A percentile compares a stretch with the other conserved stretches of the same genome.
These are phyloP conservation scores for Thinopyrum elongatum DNA, from an alignment of 176 grass and related monocot species.

Conservation along the genomic window DNA sequence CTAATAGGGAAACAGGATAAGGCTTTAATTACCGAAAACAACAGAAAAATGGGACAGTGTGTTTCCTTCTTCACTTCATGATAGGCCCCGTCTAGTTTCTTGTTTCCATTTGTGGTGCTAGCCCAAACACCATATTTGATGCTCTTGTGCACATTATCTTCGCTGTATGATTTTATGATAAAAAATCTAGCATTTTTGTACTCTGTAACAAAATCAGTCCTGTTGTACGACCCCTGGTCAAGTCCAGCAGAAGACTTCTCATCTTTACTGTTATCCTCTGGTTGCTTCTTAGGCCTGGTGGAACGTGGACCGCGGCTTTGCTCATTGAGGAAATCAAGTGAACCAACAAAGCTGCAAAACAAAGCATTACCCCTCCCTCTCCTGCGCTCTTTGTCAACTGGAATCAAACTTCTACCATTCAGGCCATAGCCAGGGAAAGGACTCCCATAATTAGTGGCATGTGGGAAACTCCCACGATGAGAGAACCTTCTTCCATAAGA, in stretches of 20 bases:
- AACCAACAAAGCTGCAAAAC: slow-evolving; percentile 67
- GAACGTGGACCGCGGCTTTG: slow-evolving; percentile 91
- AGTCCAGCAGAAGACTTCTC: slow-evolving; percentile 47
- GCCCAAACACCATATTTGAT: slow-evolving; percentile 99
- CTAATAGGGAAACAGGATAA: not conserved
- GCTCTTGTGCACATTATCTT: slow-evolving; percentile 99
- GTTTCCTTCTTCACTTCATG: slow-evolving; percentile 66
- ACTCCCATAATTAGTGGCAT: slow-evolving; percentile 45
- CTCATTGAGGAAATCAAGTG: slow-evolving; percentile 84
- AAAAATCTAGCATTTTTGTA: slow-evolving; percentile 87
- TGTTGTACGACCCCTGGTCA: slow-evolving; percentile 59
- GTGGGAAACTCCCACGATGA: slow-evolving; percentile 57
- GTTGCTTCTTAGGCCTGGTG: slow-evolving; percentile 65
- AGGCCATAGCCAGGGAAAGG: slow-evolving; percentile 51
- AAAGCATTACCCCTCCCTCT: slow-evolving; percentile 70
- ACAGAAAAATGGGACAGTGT: slow-evolving; percentile 67
- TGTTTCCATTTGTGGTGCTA: slow-evolving; percentile 94
- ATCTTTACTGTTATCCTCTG: slow-evolving; percentile 44
- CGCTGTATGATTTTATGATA: slow-evolving; percentile 97
- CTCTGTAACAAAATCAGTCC: slow-evolving; percentile 65
- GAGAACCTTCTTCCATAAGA: slow-evolving; percentile 57
- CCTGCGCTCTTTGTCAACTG: slow-evolving; percentile 58
- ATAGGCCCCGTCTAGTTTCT: slow-evolving; percentile 81
- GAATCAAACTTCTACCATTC: slow-evolving; percentile 52
- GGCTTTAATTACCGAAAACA: slow-evolving; percentile 79